A percentile compares a stretch with the other conserved stretches of the same genome.
These are phyloP conservation scores for Zoysia pacifica DNA, from an alignment of 176 grass and related monocot species.

Conservation along the genomic window DNA sequence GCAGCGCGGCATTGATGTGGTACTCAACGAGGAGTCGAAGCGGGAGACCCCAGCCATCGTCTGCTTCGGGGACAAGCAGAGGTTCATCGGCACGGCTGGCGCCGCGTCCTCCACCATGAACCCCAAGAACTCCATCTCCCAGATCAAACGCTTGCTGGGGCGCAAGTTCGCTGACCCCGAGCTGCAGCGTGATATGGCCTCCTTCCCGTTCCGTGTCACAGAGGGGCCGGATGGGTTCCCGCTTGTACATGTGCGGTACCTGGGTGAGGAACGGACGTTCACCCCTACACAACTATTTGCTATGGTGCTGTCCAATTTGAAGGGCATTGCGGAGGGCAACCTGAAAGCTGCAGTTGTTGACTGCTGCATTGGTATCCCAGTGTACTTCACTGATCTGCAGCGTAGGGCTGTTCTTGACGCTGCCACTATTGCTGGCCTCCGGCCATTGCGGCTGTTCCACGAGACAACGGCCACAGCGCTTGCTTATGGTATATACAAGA, in stretches of 20 bases:
- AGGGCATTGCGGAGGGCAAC: slow-evolving; percentile 77
- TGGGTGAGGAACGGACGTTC: slow-evolving; percentile 60
- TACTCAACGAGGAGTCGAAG: slow-evolving; percentile 94
- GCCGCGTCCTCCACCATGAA: slow-evolving; percentile 77
- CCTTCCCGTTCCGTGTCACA: slow-evolving; percentile 64
- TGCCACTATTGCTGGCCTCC: slow-evolving; percentile 63
- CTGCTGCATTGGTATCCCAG: slow-evolving; percentile 86
- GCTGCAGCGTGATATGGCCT: slow-evolving; percentile 57
- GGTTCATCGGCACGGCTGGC: slow-evolving; percentile 69
- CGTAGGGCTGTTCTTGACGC: slow-evolving; percentile 80
- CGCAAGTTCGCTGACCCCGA: slow-evolving; percentile 68
- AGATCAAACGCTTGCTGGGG: slow-evolving; percentile 82
- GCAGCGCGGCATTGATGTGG: slow-evolving; percentile 88
- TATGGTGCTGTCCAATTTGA: slow-evolving; percentile 84
- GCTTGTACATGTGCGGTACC: slow-evolving; percentile 59
- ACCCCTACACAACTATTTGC: slow-evolving; percentile 78
- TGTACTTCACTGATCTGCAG: slow-evolving; percentile 85
- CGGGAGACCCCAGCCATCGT: slow-evolving; percentile 85
- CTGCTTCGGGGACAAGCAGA: slow-evolving; percentile 92
- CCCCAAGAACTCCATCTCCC: slow-evolving; percentile 80
- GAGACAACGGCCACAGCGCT: slow-evolving; percentile 81
- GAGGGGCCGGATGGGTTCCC: slow-evolving; percentile 73
- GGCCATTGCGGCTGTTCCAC: slow-evolving; percentile 65
- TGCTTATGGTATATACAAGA: slow-evolving; percentile 93
- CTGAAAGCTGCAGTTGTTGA: slow-evolving; percentile 57